Base-by-base conservation (phyloP, 108 stramenopile species). In the Skeletonema potamos region DNA sequence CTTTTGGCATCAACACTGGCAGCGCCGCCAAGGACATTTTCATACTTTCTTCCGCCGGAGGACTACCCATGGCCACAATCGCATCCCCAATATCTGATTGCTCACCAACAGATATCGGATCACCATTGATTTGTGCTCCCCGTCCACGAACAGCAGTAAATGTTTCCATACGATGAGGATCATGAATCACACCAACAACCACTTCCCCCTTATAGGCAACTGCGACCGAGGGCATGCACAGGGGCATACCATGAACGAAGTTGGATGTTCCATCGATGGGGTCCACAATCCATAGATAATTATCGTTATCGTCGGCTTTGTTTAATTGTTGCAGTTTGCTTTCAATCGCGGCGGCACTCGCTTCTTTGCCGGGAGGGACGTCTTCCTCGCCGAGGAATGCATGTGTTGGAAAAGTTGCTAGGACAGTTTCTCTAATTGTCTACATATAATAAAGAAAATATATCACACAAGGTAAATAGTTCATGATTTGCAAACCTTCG, bases 341-440 rank as follows among this genome's bases (percentile, higher is more conserved):
- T 6, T 84, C 67, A 32, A 96, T 74, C 27, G 95, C 95, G 1
- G 79, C 86, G 2, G 85, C 85, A 30, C 86, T 79, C 0, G 95
- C 91, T n/a, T 88, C 84, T 26, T 81, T 82, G 6, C 95, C 95
- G 7, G 92, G 84, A 20, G 66, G 88, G 6, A 97, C 95, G 63
- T 86, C 84, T 80, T 96, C 95, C 76, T 97, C 95, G 0, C 96
- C 96, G 11, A 97, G 82, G 60, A 97, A 82, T 27, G 68, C 69
- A 64, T 94, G 93, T 33, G 62, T 41, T 7, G 94, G 91, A 68
- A 87, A 94, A 2, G 72, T 51, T 27, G 59, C 74, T 18, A 76
- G 59, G n/a, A 94, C 66, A 6, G 80, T 86, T 54, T 76, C 80
- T 18, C 63, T 62, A 26, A 86, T 87, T 7, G 64, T 79, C 81